Percentiles rank a stretch among this genome's conserved stretches.
Evolutionary conservation across 164 flowering plant genomes (phyloP).

Genomic region (Tetrastigma voinierianum): DNA sequence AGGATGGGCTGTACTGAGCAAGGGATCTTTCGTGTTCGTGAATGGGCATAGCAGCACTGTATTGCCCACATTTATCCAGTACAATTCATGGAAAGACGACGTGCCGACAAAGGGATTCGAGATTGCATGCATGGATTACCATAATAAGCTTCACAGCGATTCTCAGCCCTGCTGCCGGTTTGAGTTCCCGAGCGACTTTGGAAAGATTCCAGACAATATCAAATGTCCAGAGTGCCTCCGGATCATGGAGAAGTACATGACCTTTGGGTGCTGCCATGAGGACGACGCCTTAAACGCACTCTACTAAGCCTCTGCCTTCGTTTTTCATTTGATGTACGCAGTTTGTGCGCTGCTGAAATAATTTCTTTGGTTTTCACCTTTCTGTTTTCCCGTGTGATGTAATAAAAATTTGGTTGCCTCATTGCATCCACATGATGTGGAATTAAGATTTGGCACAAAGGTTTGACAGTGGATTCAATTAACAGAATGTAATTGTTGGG

Average conservation of each 20-base stretch:
- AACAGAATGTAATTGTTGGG: no score
- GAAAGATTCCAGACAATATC: slow-evolving; percentile 26
- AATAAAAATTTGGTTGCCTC: no score
- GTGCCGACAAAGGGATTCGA: slow-evolving; percentile 17
- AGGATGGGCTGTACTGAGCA: slow-evolving; percentile 33
- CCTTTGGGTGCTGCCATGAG: slow-evolving; percentile 49
- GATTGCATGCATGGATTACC: slow-evolving; percentile 13
- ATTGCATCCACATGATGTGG: no score
- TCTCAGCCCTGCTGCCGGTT: slow-evolving; percentile 35
- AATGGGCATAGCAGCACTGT: slow-evolving; percentile 20
- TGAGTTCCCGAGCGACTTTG: slow-evolving; percentile 24
- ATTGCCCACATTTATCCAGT: slow-evolving; percentile 15
- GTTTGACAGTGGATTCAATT: no score
- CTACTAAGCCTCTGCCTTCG: neutral
- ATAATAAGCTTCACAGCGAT: slow-evolving; percentile 13
- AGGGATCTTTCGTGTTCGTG: slow-evolving; percentile 22
- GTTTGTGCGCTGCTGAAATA: no score
- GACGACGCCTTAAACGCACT: neutral
- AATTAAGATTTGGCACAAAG: no score
- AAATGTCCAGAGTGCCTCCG: slow-evolving; percentile 43
- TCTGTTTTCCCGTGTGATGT: no score
- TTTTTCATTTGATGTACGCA: no score
- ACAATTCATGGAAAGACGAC: slow-evolving; percentile 26
- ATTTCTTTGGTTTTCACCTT: no score
- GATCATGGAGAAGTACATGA: slow-evolving; percentile 31